Evolutionary conservation across 768 basidiomycete species (phyloP).

Genomic region (Lanmaoa pseudosensibilis): DNA sequence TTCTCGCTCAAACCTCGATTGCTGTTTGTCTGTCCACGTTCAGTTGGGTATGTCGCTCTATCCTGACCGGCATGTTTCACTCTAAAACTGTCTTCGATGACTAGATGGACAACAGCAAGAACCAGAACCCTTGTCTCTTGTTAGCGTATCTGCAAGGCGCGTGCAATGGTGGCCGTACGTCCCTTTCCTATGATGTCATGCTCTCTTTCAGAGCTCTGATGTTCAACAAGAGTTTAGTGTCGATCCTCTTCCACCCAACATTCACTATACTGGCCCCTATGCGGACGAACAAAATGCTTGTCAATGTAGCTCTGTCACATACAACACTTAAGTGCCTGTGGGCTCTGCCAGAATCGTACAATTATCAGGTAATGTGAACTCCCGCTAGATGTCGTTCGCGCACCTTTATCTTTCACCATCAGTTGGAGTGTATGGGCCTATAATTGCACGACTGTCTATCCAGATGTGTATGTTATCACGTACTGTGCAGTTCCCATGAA

Average conservation of each 20-base stretch:
- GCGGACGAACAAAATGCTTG: slow-evolving; percentile 35
- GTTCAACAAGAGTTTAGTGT: slow-evolving; percentile 38
- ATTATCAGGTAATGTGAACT: slow-evolving; percentile 34
- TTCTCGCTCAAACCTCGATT: slow-evolving; percentile 24
- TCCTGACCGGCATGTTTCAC: background rate
- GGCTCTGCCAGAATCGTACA: slow-evolving; percentile 49
- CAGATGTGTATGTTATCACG: slow-evolving; percentile 21
- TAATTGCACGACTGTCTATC: slow-evolving; percentile 45
- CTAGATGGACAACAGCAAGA: slow-evolving; percentile 43
- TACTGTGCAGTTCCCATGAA: background rate
- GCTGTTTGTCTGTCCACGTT: slow-evolving; percentile 24
- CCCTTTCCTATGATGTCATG: background rate
- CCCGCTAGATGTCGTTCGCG: background rate
- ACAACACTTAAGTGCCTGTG: slow-evolving; percentile 59
- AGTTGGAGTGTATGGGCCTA: slow-evolving; percentile 55
- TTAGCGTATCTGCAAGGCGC: slow-evolving; percentile 44
- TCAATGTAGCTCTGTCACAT: slow-evolving; percentile 57
- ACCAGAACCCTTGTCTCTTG: slow-evolving; percentile 46
- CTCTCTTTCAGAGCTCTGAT: slow-evolving; percentile 11
- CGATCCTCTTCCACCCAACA: slow-evolving; percentile 36
- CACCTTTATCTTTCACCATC: slow-evolving; percentile 1
- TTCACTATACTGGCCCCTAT: slow-evolving; percentile 36
- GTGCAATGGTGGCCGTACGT: slow-evolving; percentile 44
- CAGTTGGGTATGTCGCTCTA: slow-evolving; percentile 26
- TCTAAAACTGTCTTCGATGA: background rate